Evolutionary conservation across 106 monocot species (phyloP).

Genomic region (Ottelia alismoides): DNA sequence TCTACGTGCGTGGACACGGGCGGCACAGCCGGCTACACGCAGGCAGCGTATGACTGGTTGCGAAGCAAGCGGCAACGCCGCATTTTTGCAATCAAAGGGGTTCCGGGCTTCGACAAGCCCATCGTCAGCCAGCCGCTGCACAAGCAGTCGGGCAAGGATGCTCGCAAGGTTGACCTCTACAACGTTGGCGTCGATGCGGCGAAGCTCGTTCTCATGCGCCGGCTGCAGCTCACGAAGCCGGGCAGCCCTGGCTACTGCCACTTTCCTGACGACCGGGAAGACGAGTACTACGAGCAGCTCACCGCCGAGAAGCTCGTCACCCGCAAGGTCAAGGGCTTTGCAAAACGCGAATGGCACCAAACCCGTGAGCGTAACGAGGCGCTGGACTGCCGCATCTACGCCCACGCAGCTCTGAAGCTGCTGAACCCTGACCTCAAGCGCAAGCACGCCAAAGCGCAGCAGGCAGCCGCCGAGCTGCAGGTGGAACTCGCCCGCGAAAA

Average conservation of each 20-base stretch:
- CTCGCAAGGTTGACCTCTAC: not conserved
- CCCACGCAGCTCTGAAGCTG: not conserved
- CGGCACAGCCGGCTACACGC: not conserved
- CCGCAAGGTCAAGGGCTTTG: too few species aligned
- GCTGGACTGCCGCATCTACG: not conserved
- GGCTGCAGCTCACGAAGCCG: not conserved
- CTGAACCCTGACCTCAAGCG: not conserved
- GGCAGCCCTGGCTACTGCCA: not conserved
- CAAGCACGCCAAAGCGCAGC: not conserved
- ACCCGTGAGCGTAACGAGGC: not conserved
- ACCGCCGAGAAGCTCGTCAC: not conserved
- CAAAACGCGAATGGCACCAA: not conserved
- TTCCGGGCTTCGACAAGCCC: not conserved
- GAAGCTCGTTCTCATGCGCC: not conserved
- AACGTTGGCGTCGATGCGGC: not conserved
- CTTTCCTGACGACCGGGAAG: not conserved
- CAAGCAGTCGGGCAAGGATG: not conserved
- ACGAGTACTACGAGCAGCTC: not conserved
- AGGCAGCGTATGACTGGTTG: not conserved
- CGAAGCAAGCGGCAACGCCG: not conserved
- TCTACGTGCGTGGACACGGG: not conserved
- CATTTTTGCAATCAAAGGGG: not conserved
- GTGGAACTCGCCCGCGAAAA: not conserved
- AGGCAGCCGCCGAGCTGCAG: not conserved
- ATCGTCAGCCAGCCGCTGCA: not conserved